Percentiles rank a stretch among this genome's conserved stretches.
Evolutionary conservation across 176 grass and related monocot genomes (phyloP).

Genomic region (Rhynchospora tenuis): DNA sequence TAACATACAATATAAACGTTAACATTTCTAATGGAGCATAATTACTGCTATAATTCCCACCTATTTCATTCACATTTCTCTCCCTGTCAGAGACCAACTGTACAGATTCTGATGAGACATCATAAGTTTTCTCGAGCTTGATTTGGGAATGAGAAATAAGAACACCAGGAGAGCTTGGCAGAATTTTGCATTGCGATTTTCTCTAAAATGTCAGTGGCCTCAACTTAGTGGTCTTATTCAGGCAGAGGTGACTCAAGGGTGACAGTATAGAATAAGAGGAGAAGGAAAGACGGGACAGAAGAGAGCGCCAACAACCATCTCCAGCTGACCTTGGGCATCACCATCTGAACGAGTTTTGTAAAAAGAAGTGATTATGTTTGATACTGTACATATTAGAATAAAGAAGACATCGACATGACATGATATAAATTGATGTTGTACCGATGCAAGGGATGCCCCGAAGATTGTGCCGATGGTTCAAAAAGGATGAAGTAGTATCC

Average conservation of each 20-base stretch:
- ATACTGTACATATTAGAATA: too few relatives aligned
- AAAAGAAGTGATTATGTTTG: too few relatives aligned
- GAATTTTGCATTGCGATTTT: slow-evolving; percentile 58
- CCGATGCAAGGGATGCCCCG: too few relatives aligned
- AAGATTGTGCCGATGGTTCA: too few relatives aligned
- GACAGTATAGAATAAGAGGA: slow-evolving; percentile 63
- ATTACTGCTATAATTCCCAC: too few relatives aligned
- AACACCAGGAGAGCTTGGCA: slow-evolving; percentile 39
- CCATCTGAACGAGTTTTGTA: slow-evolving; percentile 32
- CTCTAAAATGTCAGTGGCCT: slow-evolving; percentile 53
- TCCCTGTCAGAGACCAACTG: not conserved
- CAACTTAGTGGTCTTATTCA: slow-evolving; percentile 44
- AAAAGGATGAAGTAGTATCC: too few relatives aligned
- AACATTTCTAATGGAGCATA: too few relatives aligned
- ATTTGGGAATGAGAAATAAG: slow-evolving; percentile 59
- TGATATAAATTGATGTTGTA: too few relatives aligned
- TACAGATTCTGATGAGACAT: too few relatives aligned
- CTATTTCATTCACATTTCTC: too few relatives aligned
- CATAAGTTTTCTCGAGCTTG: slow-evolving; percentile 51
- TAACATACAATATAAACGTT: too few relatives aligned
- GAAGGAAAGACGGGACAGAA: slow-evolving; percentile 61
- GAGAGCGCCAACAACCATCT: slow-evolving; percentile 74
- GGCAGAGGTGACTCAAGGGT: slow-evolving; percentile 69
- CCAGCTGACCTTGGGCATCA: slow-evolving; percentile 85
- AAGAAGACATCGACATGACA: too few relatives aligned